Evolutionary conservation across 306 rosid species (phyloP).

Genomic region (Quercus variabilis): DNA sequence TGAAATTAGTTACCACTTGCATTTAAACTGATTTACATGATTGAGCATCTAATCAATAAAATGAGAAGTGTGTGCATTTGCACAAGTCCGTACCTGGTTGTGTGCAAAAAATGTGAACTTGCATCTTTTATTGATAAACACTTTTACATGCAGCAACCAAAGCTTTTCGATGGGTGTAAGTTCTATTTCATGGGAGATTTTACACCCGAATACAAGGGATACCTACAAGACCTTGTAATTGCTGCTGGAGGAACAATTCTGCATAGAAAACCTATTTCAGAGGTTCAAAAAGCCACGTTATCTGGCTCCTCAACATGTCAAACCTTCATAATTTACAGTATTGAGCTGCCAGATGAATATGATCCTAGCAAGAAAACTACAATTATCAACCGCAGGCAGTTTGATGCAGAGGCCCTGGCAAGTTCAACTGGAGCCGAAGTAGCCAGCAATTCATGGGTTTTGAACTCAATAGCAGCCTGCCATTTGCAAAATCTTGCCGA

Average conservation of each 20-base stretch:
- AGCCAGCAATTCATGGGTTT: constrained; percentile 76
- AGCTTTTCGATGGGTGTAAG: constrained; percentile 66
- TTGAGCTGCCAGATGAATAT: constrained; percentile 61
- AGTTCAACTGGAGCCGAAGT: constrained; percentile 56
- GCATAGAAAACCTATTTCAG: constrained; percentile 73
- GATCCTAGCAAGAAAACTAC: constrained; percentile 30
- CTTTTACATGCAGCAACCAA: constrained; percentile 65
- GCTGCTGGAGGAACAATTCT: constrained; percentile 88
- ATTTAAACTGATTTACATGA: too few relatives aligned
- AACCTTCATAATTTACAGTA: constrained; percentile 65
- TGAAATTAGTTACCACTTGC: neutral
- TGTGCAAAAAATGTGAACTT: neutral
- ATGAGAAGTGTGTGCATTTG: neutral
- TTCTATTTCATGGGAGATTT: constrained; percentile 78
- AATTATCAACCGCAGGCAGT: constrained; percentile 35
- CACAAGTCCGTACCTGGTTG: constrained; percentile 8
- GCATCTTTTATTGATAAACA: constrained; percentile 4
- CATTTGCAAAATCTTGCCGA: constrained; percentile 48
- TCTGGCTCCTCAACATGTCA: constrained; percentile 31
- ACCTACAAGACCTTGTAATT: constrained; percentile 70
- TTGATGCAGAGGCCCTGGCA: constrained; percentile 65
- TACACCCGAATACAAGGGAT: constrained; percentile 64
- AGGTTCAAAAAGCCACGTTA: constrained; percentile 14
- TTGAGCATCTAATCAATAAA: neutral
- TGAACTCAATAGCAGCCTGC: constrained; percentile 88